Conservation (phyloP, 345 rosid genomes). For the Acer yangbiense region DNA sequence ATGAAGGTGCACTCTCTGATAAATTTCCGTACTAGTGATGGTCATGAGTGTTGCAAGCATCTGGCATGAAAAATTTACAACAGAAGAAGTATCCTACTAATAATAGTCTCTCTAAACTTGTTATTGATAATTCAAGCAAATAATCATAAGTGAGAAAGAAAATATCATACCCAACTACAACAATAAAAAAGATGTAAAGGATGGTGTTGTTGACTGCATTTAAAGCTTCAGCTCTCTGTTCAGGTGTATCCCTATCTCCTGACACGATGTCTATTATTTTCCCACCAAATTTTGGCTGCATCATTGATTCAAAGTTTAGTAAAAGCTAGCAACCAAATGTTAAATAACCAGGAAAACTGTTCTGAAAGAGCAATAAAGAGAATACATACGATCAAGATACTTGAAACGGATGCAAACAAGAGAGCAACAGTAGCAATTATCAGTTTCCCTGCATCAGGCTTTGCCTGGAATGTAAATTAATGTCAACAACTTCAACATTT, state of each 20-base stretch:
- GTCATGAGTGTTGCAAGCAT: neutral
- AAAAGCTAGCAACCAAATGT: neutral
- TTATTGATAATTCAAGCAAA: conserved; percentile 3
- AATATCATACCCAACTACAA: conserved; percentile 50
- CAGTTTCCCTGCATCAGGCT: conserved; percentile 33
- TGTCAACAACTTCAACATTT: neutral
- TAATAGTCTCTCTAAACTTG: too few relatives aligned
- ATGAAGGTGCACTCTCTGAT: too few relatives aligned
- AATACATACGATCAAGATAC: conserved; percentile 24
- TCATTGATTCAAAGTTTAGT: neutral
- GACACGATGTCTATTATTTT: conserved; percentile 69
- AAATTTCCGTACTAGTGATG: too few relatives aligned
- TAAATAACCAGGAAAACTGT: too few relatives aligned
- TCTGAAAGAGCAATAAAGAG: neutral
- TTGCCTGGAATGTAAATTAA: conserved; percentile 17
- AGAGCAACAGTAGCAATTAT: conserved; percentile 24
- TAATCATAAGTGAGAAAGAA: conserved; percentile 7
- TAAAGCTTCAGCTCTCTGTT: conserved; percentile 48
- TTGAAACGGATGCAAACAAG: conserved; percentile 25
- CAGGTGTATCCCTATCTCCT: conserved; percentile 45
- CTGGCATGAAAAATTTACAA: neutral
- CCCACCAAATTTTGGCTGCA: conserved; percentile 72
- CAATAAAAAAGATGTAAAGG: conserved; percentile 46
- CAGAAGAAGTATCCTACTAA: neutral
- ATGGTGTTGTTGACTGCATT: conserved; percentile 51